These are phyloP conservation scores for Thalia dealbata DNA, from an alignment of 176 grass and related monocot species.

Conservation along the genomic window DNA sequence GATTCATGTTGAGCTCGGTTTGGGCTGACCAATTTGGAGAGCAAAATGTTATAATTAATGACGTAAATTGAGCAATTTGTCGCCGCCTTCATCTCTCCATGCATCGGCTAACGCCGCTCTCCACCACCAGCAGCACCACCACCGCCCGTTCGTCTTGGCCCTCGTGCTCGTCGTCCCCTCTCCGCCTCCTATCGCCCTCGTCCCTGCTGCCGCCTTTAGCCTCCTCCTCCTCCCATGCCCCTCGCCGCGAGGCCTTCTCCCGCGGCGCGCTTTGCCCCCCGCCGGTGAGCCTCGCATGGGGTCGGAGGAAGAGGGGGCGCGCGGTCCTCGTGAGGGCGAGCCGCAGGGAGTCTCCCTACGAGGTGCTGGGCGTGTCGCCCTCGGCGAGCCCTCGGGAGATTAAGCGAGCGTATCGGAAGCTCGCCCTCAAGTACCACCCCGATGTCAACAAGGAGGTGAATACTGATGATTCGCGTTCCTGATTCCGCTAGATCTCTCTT, in stretches of 20 bases:
- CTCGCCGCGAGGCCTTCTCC: background rate
- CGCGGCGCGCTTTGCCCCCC: background rate
- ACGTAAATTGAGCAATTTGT: too few species aligned
- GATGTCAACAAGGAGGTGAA: constrained; percentile 53
- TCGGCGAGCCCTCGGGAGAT: constrained; percentile 59
- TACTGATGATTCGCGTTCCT: background rate
- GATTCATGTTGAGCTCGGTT: too few species aligned
- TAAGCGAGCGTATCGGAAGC: constrained; percentile 74
- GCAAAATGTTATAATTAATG: too few species aligned
- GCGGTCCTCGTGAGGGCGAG: constrained; percentile 9
- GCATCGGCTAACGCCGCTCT: background rate
- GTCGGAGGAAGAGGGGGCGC: constrained; percentile 9
- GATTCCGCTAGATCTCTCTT: background rate
- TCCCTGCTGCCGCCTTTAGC: too few species aligned
- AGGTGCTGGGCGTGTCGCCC: constrained; percentile 61
- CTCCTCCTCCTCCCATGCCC: background rate
- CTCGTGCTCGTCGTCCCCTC: background rate
- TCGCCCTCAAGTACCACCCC: constrained; percentile 74
- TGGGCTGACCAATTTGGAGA: too few species aligned
- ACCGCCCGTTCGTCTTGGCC: background rate
- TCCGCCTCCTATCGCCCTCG: background rate
- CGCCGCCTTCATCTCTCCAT: constrained; percentile 1
- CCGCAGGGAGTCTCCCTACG: constrained; percentile 54
- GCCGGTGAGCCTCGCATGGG: background rate
- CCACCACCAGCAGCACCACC: constrained; percentile 24